Evolutionary conservation across 805 yeast species (phyloP).

Genomic region (Priceomyces medius): DNA sequence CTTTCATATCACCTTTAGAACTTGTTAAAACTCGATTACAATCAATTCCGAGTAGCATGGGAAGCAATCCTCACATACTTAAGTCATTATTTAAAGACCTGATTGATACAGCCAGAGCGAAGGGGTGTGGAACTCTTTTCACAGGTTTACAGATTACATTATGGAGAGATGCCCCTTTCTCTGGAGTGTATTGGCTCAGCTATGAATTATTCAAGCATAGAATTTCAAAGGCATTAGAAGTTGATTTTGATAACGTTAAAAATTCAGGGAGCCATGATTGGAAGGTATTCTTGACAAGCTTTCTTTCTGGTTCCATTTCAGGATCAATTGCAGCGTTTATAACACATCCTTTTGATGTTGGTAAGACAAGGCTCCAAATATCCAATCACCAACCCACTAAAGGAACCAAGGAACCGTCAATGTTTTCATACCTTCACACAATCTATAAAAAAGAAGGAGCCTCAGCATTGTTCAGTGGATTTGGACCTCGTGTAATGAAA

Average conservation of each 20-base stretch:
- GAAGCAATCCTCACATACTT: slow-evolving; percentile 28
- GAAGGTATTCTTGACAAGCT: slow-evolving; percentile 59
- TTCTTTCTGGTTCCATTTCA: slow-evolving; percentile 77
- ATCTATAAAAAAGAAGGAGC: slow-evolving; percentile 75
- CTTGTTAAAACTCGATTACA: slow-evolving; percentile 85
- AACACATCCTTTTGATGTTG: slow-evolving; percentile 97
- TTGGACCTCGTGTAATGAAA: slow-evolving; percentile 81
- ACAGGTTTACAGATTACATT: slow-evolving; percentile 84
- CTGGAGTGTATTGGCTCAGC: slow-evolving; percentile 91
- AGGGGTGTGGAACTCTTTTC: slow-evolving; percentile 69
- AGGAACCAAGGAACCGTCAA: slow-evolving; percentile 39
- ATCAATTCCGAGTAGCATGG: slow-evolving; percentile 64
- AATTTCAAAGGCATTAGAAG: slow-evolving; percentile 21
- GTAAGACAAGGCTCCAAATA: slow-evolving; percentile 85
- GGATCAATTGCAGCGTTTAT: slow-evolving; percentile 83
- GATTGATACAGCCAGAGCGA: slow-evolving; percentile 44
- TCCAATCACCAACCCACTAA: slow-evolving; percentile 35
- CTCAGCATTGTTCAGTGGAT: slow-evolving; percentile 83
- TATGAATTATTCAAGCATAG: slow-evolving; percentile 54
- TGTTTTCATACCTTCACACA: slow-evolving; percentile 63
- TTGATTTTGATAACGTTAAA: slow-evolving; percentile 17
- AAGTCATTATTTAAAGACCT: slow-evolving; percentile 55
- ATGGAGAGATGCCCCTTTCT: slow-evolving; percentile 97
- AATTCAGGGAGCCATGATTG: slow-evolving; percentile 24
- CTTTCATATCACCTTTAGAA: slow-evolving; percentile 84